Conservation (phyloP, 169 alveolate species). For the Plasmodium sp. region DNA sequence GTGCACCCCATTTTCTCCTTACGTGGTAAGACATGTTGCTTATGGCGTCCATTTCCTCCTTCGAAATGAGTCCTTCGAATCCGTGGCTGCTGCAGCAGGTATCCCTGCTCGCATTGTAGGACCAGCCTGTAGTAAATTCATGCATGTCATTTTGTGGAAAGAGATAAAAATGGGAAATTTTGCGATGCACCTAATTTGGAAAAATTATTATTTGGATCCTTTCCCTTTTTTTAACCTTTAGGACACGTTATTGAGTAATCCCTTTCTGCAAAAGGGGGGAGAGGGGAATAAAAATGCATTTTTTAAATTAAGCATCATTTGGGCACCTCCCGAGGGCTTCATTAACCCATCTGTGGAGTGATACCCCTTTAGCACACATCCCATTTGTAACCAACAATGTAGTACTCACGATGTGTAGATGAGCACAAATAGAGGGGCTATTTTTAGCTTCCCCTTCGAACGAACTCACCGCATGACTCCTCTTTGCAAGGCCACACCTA, state of each 20-base stretch:
- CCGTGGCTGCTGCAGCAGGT: constrained; percentile 16
- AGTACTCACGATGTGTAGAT: not conserved
- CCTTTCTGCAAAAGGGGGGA: constrained; percentile 30
- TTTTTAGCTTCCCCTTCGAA: not conserved
- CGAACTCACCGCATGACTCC: constrained; percentile 38
- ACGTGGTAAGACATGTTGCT: constrained; percentile 67
- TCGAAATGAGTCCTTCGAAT: constrained; percentile 48
- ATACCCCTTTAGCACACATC: not conserved
- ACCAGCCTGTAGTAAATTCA: constrained; percentile 39
- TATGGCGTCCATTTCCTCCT: constrained; percentile 51
- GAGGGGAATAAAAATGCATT: not conserved
- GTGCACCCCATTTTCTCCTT: not conserved
- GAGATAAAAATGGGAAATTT: not conserved
- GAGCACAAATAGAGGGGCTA: not conserved
- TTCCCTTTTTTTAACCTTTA: constrained; percentile 30
- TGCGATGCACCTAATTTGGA: not conserved
- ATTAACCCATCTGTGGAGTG: not conserved
- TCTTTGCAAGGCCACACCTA: constrained; percentile 74
- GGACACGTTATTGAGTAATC: constrained; percentile 72
- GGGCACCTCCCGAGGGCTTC: not conserved
- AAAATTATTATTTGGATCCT: not conserved
- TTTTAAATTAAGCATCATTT: not conserved
- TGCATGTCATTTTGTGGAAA: not conserved
- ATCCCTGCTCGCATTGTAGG: constrained; percentile 26
- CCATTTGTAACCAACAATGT: not conserved